A percentile compares a stretch with the other conserved stretches of the same genome.
Evolutionary conservation across 331 rosid genomes (phyloP).

Genomic region (Pyrus hybrid): DNA sequence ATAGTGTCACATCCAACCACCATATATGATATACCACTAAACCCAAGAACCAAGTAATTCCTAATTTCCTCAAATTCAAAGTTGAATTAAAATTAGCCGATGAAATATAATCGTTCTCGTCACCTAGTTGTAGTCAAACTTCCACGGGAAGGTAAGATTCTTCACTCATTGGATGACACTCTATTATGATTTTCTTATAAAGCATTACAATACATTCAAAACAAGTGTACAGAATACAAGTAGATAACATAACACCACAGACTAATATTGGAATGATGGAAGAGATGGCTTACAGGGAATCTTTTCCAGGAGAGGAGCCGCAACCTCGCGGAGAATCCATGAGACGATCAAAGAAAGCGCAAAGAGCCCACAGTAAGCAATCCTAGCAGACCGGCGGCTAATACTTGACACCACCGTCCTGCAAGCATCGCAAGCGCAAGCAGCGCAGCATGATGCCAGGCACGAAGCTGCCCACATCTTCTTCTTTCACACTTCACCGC

Average conservation of each 20-base stretch:
- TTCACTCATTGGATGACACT: neutral
- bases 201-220: neutral
- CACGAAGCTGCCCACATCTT: slow-evolving; percentile 99
- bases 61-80: neutral
- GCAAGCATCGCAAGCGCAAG: slow-evolving; percentile 96
- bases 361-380: slow-evolving; percentile 93
- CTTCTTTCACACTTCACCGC: slow-evolving; percentile 5
- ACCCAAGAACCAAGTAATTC: neutral
- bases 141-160: neutral
- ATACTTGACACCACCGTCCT: slow-evolving; percentile 85
- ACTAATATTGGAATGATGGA: neutral
- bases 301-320: slow-evolving; percentile 92
- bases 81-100: neutral
- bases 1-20: neutral
- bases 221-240: neutral
- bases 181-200: neutral
- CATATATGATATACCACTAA: neutral
- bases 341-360: slow-evolving; percentile 85
- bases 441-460: slow-evolving; percentile 96
- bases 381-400: slow-evolving; percentile 92
- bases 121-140: neutral
- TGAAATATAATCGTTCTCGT: neutral
- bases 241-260: neutral
- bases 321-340: slow-evolving; percentile 88
- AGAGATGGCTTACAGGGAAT: slow-evolving; percentile 53